Base-by-base conservation (phyloP, 164 flowering plant species). In the Chimonanthus salicifolius region DNA sequence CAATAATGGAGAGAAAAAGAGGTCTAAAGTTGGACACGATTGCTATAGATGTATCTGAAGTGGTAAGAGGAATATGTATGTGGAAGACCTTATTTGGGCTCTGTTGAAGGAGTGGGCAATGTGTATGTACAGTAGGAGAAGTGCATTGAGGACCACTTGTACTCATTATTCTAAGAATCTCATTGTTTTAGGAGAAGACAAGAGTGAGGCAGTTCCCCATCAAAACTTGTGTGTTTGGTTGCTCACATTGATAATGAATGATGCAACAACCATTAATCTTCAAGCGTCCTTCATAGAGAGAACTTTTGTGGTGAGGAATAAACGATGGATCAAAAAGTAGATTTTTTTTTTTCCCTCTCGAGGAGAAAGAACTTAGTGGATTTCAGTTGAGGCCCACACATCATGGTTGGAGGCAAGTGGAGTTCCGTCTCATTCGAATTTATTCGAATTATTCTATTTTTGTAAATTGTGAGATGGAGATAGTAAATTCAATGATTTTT, bases 301-400 rank as follows among this genome's bases (percentile, higher is more conserved):
- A 79, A 79, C 78, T 78, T 66, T 79, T 68, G 82, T 64, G 77
- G 78, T 78, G 71, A 69, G 79, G 83, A 82, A 85, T 82, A 75
- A 74, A 82, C 81, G 77, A 81, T 83, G 77, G 73, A 80, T 79
- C 74, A 45, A 74, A 58, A 69, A 50, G 68, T 54, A 64, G 71
- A 74, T 46, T 20, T 69, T 78, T 74, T 63, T 71, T 62, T 50
- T 13, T 6, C 33, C 3, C 8, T 2, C 72, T 5, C 18, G 7
- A 15, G 20, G 4, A 11, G 64, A 45, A 20, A 46, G n/a, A 4
- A 7, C 58, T 10, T 13, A 15, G 20, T 10, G 51, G 18, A 3
- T 1, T 54, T 33, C 15, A 43, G 6, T 16, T 43, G 58, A 11
- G 4, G 20, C 11, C 72, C 16, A 50, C 13, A 20, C 51, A 20